Conservation (phyloP, 2,329 filamentous ascomycete genomes). For the Penicillium sp. region DNA sequence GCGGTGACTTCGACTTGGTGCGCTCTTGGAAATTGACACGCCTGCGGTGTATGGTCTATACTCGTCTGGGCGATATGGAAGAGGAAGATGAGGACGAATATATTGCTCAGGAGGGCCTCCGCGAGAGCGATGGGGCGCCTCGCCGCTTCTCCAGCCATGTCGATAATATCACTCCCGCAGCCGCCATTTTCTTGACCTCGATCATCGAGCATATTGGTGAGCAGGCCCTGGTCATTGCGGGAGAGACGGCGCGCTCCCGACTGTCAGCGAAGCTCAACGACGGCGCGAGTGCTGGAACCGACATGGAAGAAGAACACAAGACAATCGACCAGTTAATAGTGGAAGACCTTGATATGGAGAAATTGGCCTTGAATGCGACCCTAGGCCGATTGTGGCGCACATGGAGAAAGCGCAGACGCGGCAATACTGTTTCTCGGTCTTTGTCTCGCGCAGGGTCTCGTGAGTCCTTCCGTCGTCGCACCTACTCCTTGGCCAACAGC, state of each 20-base stretch:
- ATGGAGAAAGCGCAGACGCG: slow-evolving; percentile 74
- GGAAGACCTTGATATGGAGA: slow-evolving; percentile 88
- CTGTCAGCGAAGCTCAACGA: slow-evolving; percentile 41
- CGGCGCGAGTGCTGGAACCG: slow-evolving; percentile 57
- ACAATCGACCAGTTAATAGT: slow-evolving; percentile 68
- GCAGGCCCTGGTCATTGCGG: slow-evolving; percentile 81
- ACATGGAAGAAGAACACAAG: slow-evolving; percentile 43
- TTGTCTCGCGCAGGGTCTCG: slow-evolving; percentile 43
- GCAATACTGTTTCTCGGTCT: slow-evolving; percentile 39
- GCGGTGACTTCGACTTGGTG: slow-evolving; percentile 79
- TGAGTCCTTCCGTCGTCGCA: slow-evolving; percentile 39
- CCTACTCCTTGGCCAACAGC: slow-evolving; percentile 28
- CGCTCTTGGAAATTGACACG: slow-evolving; percentile 91
- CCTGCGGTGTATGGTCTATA: slow-evolving; percentile 96
- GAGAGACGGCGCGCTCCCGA: slow-evolving; percentile 67
- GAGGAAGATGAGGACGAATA: slow-evolving; percentile 94
- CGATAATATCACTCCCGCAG: slow-evolving; percentile 78
- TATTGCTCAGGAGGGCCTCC: slow-evolving; percentile 74
- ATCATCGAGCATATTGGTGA: slow-evolving; percentile 94
- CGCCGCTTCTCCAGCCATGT: slow-evolving; percentile 54
- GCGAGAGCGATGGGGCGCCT: slow-evolving; percentile 56
- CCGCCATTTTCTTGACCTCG: slow-evolving; percentile 93
- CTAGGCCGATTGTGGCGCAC: slow-evolving; percentile 88
- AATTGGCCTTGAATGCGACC: slow-evolving; percentile 83
- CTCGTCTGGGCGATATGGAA: slow-evolving; percentile 91